phyloP scores from a whole-genome alignment of 1,284 basidiomycete genomes.

The Thecaphora thlaspeos region DNA sequence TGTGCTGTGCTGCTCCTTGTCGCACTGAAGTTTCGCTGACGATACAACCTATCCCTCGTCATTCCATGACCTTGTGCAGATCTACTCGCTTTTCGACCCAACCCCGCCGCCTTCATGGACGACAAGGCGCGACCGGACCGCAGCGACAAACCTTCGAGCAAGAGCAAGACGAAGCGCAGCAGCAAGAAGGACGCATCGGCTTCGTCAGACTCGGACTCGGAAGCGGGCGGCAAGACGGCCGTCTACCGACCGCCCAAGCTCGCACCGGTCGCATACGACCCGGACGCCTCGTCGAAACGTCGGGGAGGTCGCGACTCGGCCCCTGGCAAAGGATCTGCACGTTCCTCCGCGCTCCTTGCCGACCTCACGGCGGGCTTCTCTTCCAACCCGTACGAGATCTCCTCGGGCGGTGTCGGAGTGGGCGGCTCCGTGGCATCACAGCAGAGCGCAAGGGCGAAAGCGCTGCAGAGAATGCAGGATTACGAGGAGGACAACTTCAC shows the following conservation, averaged over 20 bases:
- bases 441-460: conserved; percentile 67
- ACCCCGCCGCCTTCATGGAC: conserved; percentile 63
- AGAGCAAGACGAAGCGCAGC: too few species aligned
- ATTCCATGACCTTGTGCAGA: conserved; percentile 62
- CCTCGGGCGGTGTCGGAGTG: conserved; percentile 48
- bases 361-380: conserved; percentile 53
- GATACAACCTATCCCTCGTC: neutral
- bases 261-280: conserved; percentile 82
- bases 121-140: conserved; percentile 24
- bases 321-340: conserved; percentile 23
- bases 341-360: conserved; percentile 48
- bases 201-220: conserved; percentile 27
- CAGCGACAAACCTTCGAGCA: neutral
- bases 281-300: conserved; percentile 63
- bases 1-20: too few species aligned
- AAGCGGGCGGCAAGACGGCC: conserved; percentile 22
- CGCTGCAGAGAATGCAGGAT: conserved; percentile 77
- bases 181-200: neutral
- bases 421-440: conserved; percentile 31
- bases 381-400: conserved; percentile 52
- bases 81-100: conserved; percentile 84
- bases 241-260: conserved; percentile 90
- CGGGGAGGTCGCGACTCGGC: conserved; percentile 60
- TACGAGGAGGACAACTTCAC: conserved; percentile 98
- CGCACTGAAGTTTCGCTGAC: neutral